These are phyloP conservation scores for Umbelopsis isabellina DNA, from an alignment of 192 early-diverging fungal species.

Conservation along the genomic window DNA sequence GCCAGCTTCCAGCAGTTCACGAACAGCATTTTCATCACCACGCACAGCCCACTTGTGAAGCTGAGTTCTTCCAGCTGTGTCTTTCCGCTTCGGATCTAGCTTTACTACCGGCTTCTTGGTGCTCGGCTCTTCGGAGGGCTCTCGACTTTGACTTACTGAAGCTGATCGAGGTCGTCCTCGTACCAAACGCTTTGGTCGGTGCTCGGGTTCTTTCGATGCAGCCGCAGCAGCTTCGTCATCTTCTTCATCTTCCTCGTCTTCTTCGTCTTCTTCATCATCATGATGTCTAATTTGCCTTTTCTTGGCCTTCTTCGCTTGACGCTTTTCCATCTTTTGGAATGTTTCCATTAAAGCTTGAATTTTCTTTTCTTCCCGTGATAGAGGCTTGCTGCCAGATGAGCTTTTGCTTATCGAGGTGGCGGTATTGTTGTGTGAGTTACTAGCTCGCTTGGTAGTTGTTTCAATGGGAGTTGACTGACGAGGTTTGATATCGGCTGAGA, in stretches of 20 bases:
- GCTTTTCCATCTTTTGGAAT: slow-evolving; percentile 63
- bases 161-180: slow-evolving; percentile 3
- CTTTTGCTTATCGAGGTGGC: not conserved
- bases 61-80: slow-evolving; percentile 67
- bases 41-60: slow-evolving; percentile 64
- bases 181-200: not conserved
- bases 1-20: slow-evolving; percentile 59
- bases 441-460: not conserved
- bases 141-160: slow-evolving; percentile 16
- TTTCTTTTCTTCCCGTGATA: slow-evolving; percentile 73
- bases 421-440: not conserved
- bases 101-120: slow-evolving; percentile 28
- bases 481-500: not conserved
- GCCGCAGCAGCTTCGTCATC: not conserved
- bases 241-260: slow-evolving; percentile 27
- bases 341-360: slow-evolving; percentile 65
- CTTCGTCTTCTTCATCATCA: slow-evolving; percentile 43
- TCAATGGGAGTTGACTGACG: not conserved
- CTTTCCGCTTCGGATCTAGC: slow-evolving; percentile 54
- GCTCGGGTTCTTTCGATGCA: not conserved
- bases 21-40: slow-evolving; percentile 59
- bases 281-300: slow-evolving; percentile 30
- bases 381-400: not conserved
- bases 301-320: slow-evolving; percentile 44
- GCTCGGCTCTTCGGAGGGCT: slow-evolving; percentile 30